phyloP scores from a whole-genome alignment of 345 rosid species.

The Corchorus olitorius region DNA sequence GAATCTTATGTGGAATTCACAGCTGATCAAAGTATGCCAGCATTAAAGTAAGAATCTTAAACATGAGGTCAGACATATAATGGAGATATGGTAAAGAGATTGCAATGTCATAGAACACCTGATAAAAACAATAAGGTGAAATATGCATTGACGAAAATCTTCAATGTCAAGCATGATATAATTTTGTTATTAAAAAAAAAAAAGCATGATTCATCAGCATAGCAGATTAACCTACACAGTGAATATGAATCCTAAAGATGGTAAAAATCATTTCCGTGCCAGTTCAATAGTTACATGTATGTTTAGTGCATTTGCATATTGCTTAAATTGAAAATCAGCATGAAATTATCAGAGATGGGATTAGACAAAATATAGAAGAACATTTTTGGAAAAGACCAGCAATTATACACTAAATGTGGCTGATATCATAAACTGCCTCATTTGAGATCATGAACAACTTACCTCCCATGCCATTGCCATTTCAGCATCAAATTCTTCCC shows the following conservation, averaged over 20 bases:
- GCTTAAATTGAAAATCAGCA: not conserved
- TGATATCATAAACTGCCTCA: not conserved
- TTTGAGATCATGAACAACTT: constrained; percentile 36
- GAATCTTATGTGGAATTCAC: not conserved
- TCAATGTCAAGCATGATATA: not conserved
- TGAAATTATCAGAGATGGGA: not conserved
- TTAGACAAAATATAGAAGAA: not conserved
- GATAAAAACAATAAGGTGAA: not conserved
- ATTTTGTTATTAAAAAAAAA: too few species aligned
- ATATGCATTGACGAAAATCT: not conserved
- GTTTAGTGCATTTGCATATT: not conserved
- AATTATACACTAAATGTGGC: not conserved
- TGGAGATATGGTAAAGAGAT: not conserved
- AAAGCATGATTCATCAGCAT: not conserved
- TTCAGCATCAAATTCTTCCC: constrained; percentile 89
- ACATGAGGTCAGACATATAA: not conserved
- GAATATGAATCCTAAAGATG: not conserved
- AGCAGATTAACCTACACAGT: not conserved
- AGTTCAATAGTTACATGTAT: not conserved
- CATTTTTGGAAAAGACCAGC: constrained; percentile 13
- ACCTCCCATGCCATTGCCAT: constrained; percentile 95
- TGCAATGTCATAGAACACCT: not conserved
- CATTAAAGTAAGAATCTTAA: not conserved
- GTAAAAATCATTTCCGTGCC: not conserved
- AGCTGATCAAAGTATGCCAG: too few species aligned